Percentiles rank a stretch among this genome's conserved stretches.
Conservation (phyloP, 2,329 filamentous ascomycete species). For the Fusarium tricinctum region DNA sequence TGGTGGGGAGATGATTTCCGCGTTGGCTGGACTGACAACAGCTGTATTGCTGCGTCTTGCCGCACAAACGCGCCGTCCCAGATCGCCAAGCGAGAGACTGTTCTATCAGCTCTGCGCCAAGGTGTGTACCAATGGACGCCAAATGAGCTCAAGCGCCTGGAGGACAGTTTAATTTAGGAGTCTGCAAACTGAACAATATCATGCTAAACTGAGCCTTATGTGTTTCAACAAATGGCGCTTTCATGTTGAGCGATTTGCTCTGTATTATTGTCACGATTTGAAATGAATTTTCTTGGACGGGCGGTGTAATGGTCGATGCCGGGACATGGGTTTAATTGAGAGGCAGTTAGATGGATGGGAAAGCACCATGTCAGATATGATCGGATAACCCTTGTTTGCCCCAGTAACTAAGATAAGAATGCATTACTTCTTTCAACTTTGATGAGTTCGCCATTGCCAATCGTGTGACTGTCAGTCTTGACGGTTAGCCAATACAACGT, state of each 20-base stretch:
- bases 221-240: conserved; percentile 42
- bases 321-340: conserved; percentile 52
- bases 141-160: conserved; percentile 52
- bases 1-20: conserved; percentile 61
- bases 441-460: neutral
- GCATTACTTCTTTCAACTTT: conserved; percentile 11
- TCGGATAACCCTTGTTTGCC: conserved; percentile 41
- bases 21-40: conserved; percentile 60
- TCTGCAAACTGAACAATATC: conserved; percentile 49
- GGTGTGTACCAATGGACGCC: conserved; percentile 56
- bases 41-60: conserved; percentile 56
- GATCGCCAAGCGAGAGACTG: conserved; percentile 52
- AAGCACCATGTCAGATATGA: conserved; percentile 47
- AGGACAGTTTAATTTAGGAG: conserved; percentile 52
- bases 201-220: conserved; percentile 15
- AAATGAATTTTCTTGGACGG: conserved; percentile 55
- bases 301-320: conserved; percentile 52
- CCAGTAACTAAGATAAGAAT: conserved; percentile 34
- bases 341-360: conserved; percentile 47
- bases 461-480: neutral
- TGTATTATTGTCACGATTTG: conserved; percentile 53
- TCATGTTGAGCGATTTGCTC: conserved; percentile 49
- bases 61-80: conserved; percentile 49
- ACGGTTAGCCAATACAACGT: neutral
- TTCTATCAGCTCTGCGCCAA: conserved; percentile 50